Base-by-base conservation (phyloP, 1,284 basidiomycete species). In the Ustilago bromivora region DNA sequence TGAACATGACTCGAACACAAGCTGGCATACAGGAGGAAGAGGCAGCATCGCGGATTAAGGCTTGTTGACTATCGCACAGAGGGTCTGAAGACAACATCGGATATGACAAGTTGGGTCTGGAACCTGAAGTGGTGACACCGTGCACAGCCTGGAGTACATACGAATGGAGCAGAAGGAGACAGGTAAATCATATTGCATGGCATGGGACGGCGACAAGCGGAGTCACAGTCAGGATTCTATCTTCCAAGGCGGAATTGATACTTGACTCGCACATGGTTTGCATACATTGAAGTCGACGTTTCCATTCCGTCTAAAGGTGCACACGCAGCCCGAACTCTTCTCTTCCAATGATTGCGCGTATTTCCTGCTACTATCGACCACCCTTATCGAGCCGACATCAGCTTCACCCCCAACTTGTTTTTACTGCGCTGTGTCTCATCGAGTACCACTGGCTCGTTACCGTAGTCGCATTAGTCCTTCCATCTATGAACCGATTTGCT, bases 381-480 rank as follows among this genome's bases (percentile, higher is more conserved):
- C 4, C 31, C 58, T 41, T 8, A 17, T 19, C 36, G 4, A 11
- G 7, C 28, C 35, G 23, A 36, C 36, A 17, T 34, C 12, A 4
- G 3, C 28, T 31, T 17, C 63, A 28, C 15, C 12, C 19, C 4
- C 40, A 31, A 5, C 13, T 28, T 35, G 17, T 2, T 13, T 11
- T 7, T 17, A 6, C 11, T 41, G 55, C 60, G 66, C 62, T 68
- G 71, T 67, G 66, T 59, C 66, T 68, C 66, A 28, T 58, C 31
- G 36, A 41, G 47, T 46, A 12, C 19, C 31, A 5, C 40, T 28
- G 52, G 55, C 35, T 23, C 34, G 6, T 13, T 31, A 3, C 10
- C 13, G 4, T 38, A 38, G 11, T 32, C 6, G 23, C 19, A 6
- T 32, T 6, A 32, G 13, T 31, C n/a, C 46, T 13, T 2, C 41